Evolutionary conservation across 2,329 filamentous ascomycete species (phyloP).

Genomic region (Penicillium sp.): DNA sequence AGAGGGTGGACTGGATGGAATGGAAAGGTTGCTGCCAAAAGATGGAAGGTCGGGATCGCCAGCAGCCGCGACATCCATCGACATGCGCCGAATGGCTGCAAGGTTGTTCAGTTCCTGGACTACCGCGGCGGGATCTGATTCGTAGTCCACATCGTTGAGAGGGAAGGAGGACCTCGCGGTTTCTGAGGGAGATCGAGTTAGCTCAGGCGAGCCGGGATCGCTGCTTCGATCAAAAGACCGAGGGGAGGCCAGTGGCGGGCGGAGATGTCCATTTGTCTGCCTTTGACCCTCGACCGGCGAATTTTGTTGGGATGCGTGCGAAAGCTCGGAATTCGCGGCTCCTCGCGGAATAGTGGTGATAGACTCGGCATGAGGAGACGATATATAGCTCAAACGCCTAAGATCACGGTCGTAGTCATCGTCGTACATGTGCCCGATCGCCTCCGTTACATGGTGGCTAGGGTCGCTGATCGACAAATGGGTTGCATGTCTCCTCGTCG

Average conservation of each 20-base stretch:
- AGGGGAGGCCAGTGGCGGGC: conserved; percentile 22
- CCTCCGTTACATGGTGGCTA: conserved; percentile 90
- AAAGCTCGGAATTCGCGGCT: conserved; percentile 28
- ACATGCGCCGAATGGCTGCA: conserved; percentile 86
- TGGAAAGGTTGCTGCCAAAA: conserved; percentile 39
- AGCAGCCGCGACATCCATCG: conserved; percentile 78
- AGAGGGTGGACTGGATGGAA: conserved; percentile 45
- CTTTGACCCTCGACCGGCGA: conserved; percentile 34
- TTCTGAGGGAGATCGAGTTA: conserved; percentile 56
- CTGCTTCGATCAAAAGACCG: conserved; percentile 43
- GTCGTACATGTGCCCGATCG: conserved; percentile 87
- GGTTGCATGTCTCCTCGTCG: conserved; percentile 57
- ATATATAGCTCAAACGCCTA: conserved; percentile 75
- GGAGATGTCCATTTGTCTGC: conserved; percentile 35
- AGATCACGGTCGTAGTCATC: conserved; percentile 66
- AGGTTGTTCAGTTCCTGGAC: conserved; percentile 91
- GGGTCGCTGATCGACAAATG: conserved; percentile 78
- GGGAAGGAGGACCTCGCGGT: conserved; percentile 64
- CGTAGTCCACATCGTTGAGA: conserved; percentile 82
- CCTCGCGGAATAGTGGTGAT: conserved; percentile 41
- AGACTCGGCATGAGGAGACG: conserved; percentile 47
- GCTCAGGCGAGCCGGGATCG: conserved; percentile 55
- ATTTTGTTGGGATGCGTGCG: conserved; percentile 32
- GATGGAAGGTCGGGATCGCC: conserved; percentile 58
- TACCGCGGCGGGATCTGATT: conserved; percentile 84